Percentiles rank a stretch among this genome's conserved stretches.
Evolutionary conservation across 2,329 filamentous ascomycete genomes (phyloP).

Genomic region (Scopulariopsis brevicaulis): DNA sequence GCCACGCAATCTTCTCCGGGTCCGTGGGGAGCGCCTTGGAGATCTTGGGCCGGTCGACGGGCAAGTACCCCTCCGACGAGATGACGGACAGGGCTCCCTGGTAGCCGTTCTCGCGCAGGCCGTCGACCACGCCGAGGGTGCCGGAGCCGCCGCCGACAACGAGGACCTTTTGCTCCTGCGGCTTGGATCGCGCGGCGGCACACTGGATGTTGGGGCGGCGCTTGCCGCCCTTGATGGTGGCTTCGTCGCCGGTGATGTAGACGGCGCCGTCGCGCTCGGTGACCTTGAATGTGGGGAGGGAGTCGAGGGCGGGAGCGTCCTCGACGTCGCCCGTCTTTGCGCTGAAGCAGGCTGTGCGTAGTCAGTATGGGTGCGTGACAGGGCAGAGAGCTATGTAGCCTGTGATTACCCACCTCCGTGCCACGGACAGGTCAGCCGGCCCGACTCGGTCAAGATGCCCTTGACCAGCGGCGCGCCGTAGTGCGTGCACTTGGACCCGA

Average conservation of each 20-base stretch:
- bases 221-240: conserved; percentile 63
- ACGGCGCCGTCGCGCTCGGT: conserved; percentile 71
- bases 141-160: conserved; percentile 83
- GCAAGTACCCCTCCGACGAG: conserved; percentile 71
- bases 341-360: conserved; percentile 74
- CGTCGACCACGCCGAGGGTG: conserved; percentile 70
- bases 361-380: neutral
- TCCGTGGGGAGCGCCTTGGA: conserved; percentile 89
- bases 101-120: conserved; percentile 72
- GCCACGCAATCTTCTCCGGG: conserved; percentile 62
- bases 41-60: conserved; percentile 89
- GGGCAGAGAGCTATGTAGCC: conserved; percentile 1
- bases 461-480: conserved; percentile 85
- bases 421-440: conserved; percentile 88
- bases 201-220: conserved; percentile 67
- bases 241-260: conserved; percentile 73
- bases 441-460: conserved; percentile 72
- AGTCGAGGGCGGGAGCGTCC: conserved; percentile 82
- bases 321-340: conserved; percentile 84
- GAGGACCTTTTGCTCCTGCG: conserved; percentile 56
- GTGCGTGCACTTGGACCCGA: conserved; percentile 78
- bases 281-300: conserved; percentile 73
- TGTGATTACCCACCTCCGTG: conserved; percentile 60
- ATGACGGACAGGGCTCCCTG: conserved; percentile 72
- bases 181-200: conserved; percentile 31